Evolutionary conservation across 495 filamentous ascomycete genomes (phyloP), one percentile per base, ranked within the genome.

Genomic region (Penicillium ucsense): DNA sequence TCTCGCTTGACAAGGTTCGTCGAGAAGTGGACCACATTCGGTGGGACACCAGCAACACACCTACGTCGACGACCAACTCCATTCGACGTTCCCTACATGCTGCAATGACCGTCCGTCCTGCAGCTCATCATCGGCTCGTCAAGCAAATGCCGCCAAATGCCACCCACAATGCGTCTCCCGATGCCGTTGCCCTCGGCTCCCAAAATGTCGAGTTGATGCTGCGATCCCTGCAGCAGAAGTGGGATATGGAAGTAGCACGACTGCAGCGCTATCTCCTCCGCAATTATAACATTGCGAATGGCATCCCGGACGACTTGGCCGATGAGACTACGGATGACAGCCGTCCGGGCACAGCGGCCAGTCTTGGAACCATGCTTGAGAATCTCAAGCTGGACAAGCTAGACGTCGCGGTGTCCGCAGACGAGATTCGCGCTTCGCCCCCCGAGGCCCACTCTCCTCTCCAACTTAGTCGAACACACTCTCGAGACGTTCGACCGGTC

Each of bases 1-100:
- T 73, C 46, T 81, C 84, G 0, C 73, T 88, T 41, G 78, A 80
- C 41, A 77, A 74, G 31, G 73, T 88, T 33, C 80, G 77, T 38
- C 66, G 73, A 27, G 78, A 80, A 47, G 73, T 84, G 36, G 68
- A 73, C 44, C 76, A 67, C 49, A 65, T 77, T n/a, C 71, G 71
- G 37, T 66, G 70, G 52, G 72, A 62, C 46, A 62, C 54, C 36
- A 59, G 42, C 32, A 48, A 48, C 10, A 45, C 59, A 4, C 60
- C 68, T 38, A 54, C 43, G 44, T 66, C 64, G 12, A 61, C 67
- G 4, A 56, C 63, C n/a, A 67, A 57, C 38, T 68, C 72, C n/a
- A 60, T 76, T 43, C 72, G 70, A 35, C 70, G 71, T 8, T 72
- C 71, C 4, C 32, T 76, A 4, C 67, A 72, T 48, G 60, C 63